Base-by-base conservation (phyloP, 176 grass and related monocot genomes). In the Zoysia pacifica region DNA sequence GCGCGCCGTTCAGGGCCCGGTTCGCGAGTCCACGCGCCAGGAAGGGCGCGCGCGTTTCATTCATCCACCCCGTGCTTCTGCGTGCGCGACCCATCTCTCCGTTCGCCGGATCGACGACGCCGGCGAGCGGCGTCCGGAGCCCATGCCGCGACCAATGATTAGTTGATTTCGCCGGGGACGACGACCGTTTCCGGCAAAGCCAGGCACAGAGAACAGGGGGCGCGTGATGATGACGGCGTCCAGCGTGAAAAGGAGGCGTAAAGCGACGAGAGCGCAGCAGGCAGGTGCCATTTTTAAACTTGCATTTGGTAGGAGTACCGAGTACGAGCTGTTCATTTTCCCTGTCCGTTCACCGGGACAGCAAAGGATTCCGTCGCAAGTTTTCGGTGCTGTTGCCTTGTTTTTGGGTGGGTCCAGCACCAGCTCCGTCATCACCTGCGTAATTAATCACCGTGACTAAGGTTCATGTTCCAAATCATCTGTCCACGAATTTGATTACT, bases 201-300 rank as follows among this genome's bases (percentile, higher is more conserved):
- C 40, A 67, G 73, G 28, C 71, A 35, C 55, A 76, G 51, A 38
- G 13, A 38, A 39, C 72, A 15, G 37, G 78, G 58, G 55, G 37
- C 13, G 47, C 13, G 65, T 52, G 18, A 28, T 28, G 11, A 72
- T 69, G 44, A 81, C 76, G 78, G 65, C 72, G 11, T 7, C 76
- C 60, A 19, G 47, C 55, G 65, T 8, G 45, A 45, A 77, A 81
- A 36, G 69, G 69, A 7, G 42, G 59, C 76, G 83, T 79, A 28
- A 28, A 28, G 28, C 28, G 28, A 28, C 28, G 28, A 28, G 28
- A 28, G 28, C 28, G 28, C 28, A 28, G 28, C 28, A 28, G 28
- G 28, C 28, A 28, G 28, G 28, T 28, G 28, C 28, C 28, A 28
- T 28, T 28, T 28, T 28, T 28, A 28, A 28, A 28, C 28, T 28